phyloP scores from a whole-genome alignment of 139 green algal species.

The Raphidocelis subcapitata region DNA sequence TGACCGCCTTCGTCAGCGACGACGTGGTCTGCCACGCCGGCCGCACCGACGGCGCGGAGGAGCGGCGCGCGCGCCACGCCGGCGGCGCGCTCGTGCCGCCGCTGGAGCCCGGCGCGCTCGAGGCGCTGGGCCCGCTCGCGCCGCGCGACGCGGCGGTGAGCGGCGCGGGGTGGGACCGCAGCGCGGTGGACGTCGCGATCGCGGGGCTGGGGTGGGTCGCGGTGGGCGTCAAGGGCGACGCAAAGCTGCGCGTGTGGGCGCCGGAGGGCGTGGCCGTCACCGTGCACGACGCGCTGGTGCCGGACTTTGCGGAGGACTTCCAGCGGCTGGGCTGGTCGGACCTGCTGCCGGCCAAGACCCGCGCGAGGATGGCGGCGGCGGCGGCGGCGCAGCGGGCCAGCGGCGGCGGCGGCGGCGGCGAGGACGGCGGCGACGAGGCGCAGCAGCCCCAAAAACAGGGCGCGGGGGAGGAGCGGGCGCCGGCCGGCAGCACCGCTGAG shows the following conservation, averaged over 20 bases:
- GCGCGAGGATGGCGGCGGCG: neutral
- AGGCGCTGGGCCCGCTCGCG: constrained; percentile 39
- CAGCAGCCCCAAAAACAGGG: no score
- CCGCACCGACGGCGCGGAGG: constrained; percentile 72
- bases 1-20: constrained; percentile 86
- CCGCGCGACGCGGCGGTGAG: constrained; percentile 51
- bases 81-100: constrained; percentile 71
- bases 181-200: constrained; percentile 53
- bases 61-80: constrained; percentile 56
- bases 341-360: constrained; percentile 31
- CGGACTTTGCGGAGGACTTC: constrained; percentile 76
- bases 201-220: constrained; percentile 90
- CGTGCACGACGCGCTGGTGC: constrained; percentile 81
- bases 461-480: no score
- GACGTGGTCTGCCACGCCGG: constrained; percentile 81
- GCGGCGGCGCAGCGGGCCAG: no score
- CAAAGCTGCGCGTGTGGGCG: constrained; percentile 82
- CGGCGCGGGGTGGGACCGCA: constrained; percentile 29
- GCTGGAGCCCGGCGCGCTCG: constrained; percentile 32
- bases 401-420: no score
- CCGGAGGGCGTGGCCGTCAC: constrained; percentile 77
- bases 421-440: no score
- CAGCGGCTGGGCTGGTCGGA: constrained; percentile 78
- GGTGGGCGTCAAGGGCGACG: constrained; percentile 71
- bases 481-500: no score